Conservation (phyloP, 768 basidiomycete species). For the Trametes villosa region DNA sequence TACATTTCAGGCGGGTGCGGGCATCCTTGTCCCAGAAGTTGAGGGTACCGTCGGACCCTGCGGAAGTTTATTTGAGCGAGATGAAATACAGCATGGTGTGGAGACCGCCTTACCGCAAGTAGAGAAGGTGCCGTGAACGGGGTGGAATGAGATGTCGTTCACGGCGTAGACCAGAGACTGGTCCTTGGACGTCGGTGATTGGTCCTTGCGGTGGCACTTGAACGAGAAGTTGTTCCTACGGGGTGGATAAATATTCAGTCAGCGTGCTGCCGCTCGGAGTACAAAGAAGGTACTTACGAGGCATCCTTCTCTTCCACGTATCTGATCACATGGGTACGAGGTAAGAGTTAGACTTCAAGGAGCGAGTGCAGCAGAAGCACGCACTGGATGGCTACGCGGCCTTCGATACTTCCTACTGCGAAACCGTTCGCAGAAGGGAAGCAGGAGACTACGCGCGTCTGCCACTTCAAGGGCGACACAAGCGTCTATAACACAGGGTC, state of each 20-base stretch:
- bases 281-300: constrained; percentile 45
- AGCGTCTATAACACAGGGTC: constrained; percentile 56
- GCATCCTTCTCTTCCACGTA: constrained; percentile 86
- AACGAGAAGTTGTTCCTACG: constrained; percentile 59
- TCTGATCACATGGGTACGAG: constrained; percentile 42
- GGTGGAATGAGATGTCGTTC: constrained; percentile 61
- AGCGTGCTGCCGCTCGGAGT: too few species aligned
- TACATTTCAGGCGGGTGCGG: constrained; percentile 89
- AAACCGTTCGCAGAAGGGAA: constrained; percentile 81
- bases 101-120: constrained; percentile 37
- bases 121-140: constrained; percentile 55
- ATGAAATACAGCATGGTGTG: background rate
- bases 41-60: constrained; percentile 85
- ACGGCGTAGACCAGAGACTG: constrained; percentile 57
- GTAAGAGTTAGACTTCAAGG: background rate
- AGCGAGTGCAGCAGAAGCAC: constrained; percentile 40
- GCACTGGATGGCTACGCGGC: constrained; percentile 95
- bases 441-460: constrained; percentile 85
- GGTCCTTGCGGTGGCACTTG: constrained; percentile 52
- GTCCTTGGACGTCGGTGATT: constrained; percentile 38
- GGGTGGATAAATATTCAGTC: background rate
- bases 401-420: constrained; percentile 85
- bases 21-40: constrained; percentile 97
- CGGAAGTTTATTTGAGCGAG: background rate
- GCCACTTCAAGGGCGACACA: constrained; percentile 89